These are phyloP conservation scores for Silene conica DNA, from an alignment of 148 eudicot genomes.

Conservation along the genomic window DNA sequence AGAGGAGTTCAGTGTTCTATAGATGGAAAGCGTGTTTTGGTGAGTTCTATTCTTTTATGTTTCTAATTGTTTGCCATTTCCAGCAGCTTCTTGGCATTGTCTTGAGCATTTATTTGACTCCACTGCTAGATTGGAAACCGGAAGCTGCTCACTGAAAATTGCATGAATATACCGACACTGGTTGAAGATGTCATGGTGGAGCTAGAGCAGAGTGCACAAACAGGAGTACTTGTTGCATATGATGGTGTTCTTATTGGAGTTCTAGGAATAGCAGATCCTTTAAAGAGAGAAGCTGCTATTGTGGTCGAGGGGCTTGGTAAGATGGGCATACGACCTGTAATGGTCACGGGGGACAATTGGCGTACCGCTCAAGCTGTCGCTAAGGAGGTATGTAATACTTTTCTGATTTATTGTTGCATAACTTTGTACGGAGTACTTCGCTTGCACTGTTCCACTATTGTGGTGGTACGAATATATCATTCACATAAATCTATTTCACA, in stretches of 20 bases:
- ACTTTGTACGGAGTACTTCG: not conserved
- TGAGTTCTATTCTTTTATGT: constrained; percentile 30
- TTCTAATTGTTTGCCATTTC: constrained; percentile 3
- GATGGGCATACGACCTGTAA: constrained; percentile 85
- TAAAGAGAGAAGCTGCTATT: constrained; percentile 95
- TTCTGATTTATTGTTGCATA: not conserved
- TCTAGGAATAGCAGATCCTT: constrained; percentile 87
- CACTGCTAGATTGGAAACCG: constrained; percentile 80
- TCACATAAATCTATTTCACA: not conserved
- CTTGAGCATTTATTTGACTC: not conserved
- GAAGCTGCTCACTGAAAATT: constrained; percentile 68
- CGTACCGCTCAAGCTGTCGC: constrained; percentile 93
- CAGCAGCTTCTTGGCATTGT: constrained; percentile 1
- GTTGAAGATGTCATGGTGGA: constrained; percentile 62
- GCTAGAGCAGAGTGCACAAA: constrained; percentile 84
- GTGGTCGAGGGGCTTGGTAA: constrained; percentile 85
- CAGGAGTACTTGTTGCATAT: constrained; percentile 78
- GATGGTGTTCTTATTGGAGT: constrained; percentile 61
- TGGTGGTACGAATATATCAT: not conserved
- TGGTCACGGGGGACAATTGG: constrained; percentile 99
- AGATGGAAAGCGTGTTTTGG: constrained; percentile 61
- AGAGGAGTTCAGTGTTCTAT: constrained; percentile 72
- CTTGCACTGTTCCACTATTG: not conserved
- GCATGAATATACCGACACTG: constrained; percentile 41
- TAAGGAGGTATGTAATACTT: constrained; percentile 57